These are phyloP conservation scores for Pisolithus thermaeus DNA, from an alignment of 1,284 basidiomycete species.

Conservation along the genomic window DNA sequence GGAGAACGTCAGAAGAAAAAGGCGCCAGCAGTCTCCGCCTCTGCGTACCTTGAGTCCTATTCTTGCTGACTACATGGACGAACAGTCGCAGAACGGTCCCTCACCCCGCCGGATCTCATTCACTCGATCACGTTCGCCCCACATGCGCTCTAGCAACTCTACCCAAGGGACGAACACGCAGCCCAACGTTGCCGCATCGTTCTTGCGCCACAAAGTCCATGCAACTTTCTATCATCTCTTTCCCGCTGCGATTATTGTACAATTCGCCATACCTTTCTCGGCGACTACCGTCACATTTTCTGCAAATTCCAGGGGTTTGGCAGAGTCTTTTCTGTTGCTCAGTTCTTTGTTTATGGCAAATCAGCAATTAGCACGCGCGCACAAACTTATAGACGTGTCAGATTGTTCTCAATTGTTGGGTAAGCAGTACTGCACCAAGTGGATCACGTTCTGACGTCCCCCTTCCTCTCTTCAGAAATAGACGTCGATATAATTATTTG, in stretches of 20 bases:
- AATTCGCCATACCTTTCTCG: constrained; percentile 14
- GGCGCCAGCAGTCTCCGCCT: constrained; percentile 19
- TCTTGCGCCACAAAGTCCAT: constrained; percentile 21
- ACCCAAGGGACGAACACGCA: constrained; percentile 16
- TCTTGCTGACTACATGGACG: constrained; percentile 11
- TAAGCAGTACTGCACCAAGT: constrained; percentile 14
- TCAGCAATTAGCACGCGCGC: constrained; percentile 14
- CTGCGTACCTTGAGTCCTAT: constrained; percentile 17
- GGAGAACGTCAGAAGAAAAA: constrained; percentile 25
- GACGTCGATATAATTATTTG: constrained; percentile 50
- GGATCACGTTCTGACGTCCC: constrained; percentile 5
- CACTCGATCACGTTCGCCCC: constrained; percentile 22
- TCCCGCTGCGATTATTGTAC: constrained; percentile 18
- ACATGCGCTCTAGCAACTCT: constrained; percentile 13
- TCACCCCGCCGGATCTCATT: constrained; percentile 16
- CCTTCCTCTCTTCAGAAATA: constrained; percentile 43
- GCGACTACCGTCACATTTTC: constrained; percentile 18
- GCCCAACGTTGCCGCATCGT: constrained; percentile 7
- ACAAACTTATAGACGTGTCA: constrained; percentile 3
- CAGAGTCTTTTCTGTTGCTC: constrained; percentile 21
- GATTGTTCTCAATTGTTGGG: constrained; percentile 18
- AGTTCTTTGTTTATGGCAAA: constrained; percentile 30
- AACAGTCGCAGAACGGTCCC: constrained; percentile 17
- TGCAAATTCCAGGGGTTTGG: constrained; percentile 21
- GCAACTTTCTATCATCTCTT: constrained; percentile 15